A percentile compares a stretch with the other conserved stretches of the same genome.
Evolutionary conservation across 2,329 filamentous ascomycete species (phyloP).

Genomic region (Phaeophleospora eucalypticola): DNA sequence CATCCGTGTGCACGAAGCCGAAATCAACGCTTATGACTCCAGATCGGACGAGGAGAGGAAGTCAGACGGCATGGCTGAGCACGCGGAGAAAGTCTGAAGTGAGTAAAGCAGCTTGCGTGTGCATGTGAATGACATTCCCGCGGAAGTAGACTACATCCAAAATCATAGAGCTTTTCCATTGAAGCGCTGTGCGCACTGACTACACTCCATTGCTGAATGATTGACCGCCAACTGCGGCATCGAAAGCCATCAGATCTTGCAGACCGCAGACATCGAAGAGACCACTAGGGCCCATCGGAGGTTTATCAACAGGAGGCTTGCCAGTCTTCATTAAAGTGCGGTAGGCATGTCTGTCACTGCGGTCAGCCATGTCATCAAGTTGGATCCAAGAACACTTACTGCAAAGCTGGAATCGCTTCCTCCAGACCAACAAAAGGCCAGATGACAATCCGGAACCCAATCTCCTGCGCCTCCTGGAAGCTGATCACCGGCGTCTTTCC

Average conservation of each 20-base stretch:
- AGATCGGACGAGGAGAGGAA: background rate
- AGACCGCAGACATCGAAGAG: conserved; percentile 2
- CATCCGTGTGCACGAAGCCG: background rate
- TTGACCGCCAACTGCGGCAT: conserved; percentile 1
- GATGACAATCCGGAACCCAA: conserved; percentile 3
- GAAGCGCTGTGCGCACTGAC: background rate
- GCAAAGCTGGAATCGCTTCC: background rate
- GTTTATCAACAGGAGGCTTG: background rate
- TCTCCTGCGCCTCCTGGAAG: conserved; percentile 2
- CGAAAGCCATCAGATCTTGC: conserved; percentile 5
- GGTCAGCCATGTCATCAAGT: background rate
- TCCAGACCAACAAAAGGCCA: conserved; percentile 4
- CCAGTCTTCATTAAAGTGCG: conserved; percentile 1
- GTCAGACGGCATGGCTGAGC: background rate
- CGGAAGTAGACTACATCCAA: background rate
- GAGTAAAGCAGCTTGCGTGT: background rate
- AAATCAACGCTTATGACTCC: background rate
- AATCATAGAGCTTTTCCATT: background rate
- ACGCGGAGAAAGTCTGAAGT: background rate
- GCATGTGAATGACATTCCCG: background rate
- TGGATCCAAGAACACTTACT: background rate
- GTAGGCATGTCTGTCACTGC: conserved; percentile 1
- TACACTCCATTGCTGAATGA: conserved; percentile 1
- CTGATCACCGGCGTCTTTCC: conserved; percentile 5
- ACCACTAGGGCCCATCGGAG: conserved; percentile 1